Evolutionary conservation across 805 yeast species (phyloP), one percentile per base, ranked within the genome.

Genomic region (Kodamaea fukazawae): DNA sequence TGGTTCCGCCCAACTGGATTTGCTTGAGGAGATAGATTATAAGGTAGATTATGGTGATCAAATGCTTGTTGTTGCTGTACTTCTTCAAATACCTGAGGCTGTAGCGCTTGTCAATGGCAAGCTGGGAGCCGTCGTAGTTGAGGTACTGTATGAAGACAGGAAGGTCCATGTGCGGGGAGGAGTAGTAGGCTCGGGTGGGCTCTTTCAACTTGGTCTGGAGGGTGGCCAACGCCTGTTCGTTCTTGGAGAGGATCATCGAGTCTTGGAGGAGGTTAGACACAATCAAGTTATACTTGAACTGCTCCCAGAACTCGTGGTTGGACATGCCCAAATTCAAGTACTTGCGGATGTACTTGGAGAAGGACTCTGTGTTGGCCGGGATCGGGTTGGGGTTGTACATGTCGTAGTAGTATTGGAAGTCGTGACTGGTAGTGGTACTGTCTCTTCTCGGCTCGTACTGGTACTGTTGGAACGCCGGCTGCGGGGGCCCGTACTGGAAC

Each of bases 221-320:
- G 2, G 38, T 53, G 22, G 41, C 42, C 28, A 64, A 49, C 7
- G 61, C 52, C 45, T 63, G 70, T 27, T 70, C 72, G 37, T 65
- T 67, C 38, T 69, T 69, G 13, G 73, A 67, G n/a, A 68, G 49
- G 16, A 65, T 60, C 61, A 69, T 60, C 3, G 70, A 48, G 39
- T 66, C 70, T 41, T 70, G 73, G 29, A 70, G 45, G 10, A 70
- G 50, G 39, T 63, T 63, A 4, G 71, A 65, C 4, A 65, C 51
- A 3, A 70, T 53, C 22, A 70, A 45, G 44, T 54, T 60, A 47
- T 69, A 70, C 49, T 67, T 69, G 58, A 69, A 67, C 42, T 58
- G 58, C 40, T 70, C 75, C 64, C 66, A 59, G 34, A 67, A 61
- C 40, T 54, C 53, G 7, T 40, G 38, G 9, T 28, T 17, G 22